Conservation (phyloP, 1,284 basidiomycete genomes). For the Stygiomarasmius scandens region DNA sequence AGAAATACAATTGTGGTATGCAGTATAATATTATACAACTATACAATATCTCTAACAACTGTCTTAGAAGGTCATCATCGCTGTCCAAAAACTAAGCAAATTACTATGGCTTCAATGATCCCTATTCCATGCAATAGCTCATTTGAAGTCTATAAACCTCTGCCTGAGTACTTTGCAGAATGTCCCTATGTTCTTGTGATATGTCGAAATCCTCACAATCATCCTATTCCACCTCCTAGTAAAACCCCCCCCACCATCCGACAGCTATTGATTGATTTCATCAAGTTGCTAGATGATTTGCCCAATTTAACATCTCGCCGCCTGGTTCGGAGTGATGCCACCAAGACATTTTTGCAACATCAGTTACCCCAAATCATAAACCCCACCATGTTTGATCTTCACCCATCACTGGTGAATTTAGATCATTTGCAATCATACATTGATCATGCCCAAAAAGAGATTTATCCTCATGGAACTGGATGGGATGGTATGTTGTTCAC, state of each 20-base stretch:
- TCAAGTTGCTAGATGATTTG: conserved; percentile 19
- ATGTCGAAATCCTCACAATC: conserved; percentile 15
- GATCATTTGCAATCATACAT: conserved; percentile 22
- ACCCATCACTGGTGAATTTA: conserved; percentile 25
- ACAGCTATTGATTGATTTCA: conserved; percentile 12
- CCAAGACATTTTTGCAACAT: conserved; percentile 16
- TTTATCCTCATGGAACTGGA: conserved; percentile 18
- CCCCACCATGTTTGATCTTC: conserved; percentile 23
- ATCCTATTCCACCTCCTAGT: conserved; percentile 22
- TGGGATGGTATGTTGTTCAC: conserved; percentile 14
- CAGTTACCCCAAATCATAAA: conserved; percentile 3
- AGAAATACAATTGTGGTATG: too few relatives aligned
- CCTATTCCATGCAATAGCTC: too few relatives aligned
- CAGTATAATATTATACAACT: too few relatives aligned
- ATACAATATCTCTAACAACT: too few relatives aligned
- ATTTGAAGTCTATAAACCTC: too few relatives aligned
- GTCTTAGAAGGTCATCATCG: too few relatives aligned
- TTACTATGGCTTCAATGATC: too few relatives aligned
- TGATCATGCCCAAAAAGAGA: conserved; percentile 4
- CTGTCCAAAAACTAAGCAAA: too few relatives aligned
- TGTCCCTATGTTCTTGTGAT: conserved; percentile 22
- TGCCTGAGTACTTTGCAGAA: too few relatives aligned
- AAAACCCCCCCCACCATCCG: conserved; percentile 20
- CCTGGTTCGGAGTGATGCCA: conserved; percentile 23
- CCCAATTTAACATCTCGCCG: conserved; percentile 25